phyloP scores from a whole-genome alignment of 176 grass and related monocot species.

The Avena sativa region DNA sequence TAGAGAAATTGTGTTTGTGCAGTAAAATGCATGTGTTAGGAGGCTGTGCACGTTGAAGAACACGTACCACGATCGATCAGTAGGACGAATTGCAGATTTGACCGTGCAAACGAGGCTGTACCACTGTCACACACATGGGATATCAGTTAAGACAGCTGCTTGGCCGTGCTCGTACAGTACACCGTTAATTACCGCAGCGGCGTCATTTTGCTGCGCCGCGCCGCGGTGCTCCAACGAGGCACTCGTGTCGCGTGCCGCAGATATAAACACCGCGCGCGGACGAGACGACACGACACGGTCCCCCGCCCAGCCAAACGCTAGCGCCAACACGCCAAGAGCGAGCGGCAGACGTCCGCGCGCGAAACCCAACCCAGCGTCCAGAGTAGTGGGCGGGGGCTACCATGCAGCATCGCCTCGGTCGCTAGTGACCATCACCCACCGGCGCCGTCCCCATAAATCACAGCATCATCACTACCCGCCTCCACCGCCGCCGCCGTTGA shows the following conservation, averaged over 20 bases:
- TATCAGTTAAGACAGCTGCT: too few relatives aligned
- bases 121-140: too few relatives aligned
- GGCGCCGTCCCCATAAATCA: constrained; percentile 41
- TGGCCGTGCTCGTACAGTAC: too few relatives aligned
- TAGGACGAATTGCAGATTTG: too few relatives aligned
- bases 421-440: constrained; percentile 22
- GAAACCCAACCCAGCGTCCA: constrained; percentile 24
- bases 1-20: too few relatives aligned
- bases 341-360: background rate
- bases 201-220: background rate
- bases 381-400: background rate
- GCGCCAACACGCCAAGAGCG: too few relatives aligned
- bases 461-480: too few relatives aligned
- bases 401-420: constrained; percentile 21
- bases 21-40: too few relatives aligned
- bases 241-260: background rate
- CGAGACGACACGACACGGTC: background rate
- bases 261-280: background rate
- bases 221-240: background rate
- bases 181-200: background rate
- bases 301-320: background rate
- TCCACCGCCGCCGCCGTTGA: too few relatives aligned
- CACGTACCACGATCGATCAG: too few relatives aligned
- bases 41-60: too few relatives aligned
- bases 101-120: too few relatives aligned